phyloP scores from a whole-genome alignment of 164 flowering plant genomes.

The Tetrastigma voinierianum region DNA sequence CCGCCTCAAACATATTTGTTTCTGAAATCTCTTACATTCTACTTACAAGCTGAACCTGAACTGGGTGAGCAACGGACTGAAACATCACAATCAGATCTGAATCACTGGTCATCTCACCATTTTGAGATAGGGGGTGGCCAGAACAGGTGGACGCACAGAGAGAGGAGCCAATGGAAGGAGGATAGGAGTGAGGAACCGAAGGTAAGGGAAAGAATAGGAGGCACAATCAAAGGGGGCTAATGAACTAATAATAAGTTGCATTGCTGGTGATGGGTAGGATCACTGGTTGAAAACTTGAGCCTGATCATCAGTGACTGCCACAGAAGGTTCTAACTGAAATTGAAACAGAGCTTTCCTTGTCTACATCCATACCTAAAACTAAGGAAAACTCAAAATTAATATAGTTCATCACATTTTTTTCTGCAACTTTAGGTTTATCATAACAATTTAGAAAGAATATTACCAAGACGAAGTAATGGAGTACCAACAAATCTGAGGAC shows the following conservation, averaged over 20 bases:
- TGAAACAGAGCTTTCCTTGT: constrained; percentile 35
- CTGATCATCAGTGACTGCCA: constrained; percentile 10
- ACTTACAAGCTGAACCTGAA: constrained; percentile 20
- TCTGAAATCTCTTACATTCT: constrained; percentile 81
- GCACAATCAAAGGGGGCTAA: constrained; percentile 23
- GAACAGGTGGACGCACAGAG: constrained; percentile 51
- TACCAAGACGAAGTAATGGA: too few relatives aligned
- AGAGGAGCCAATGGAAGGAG: constrained; percentile 48
- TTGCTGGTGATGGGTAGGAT: constrained; percentile 14
- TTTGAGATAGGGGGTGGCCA: constrained; percentile 42
- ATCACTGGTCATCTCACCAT: constrained; percentile 53
- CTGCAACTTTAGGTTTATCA: neutral
- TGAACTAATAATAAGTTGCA: constrained; percentile 27
- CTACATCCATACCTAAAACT: constrained; percentile 37
- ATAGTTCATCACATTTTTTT: neutral
- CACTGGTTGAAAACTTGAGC: constrained; percentile 5
- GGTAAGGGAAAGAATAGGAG: constrained; percentile 56
- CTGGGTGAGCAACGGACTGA: constrained; percentile 16
- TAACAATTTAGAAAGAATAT: neutral
- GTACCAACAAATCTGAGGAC: too few relatives aligned
- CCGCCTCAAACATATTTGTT: constrained; percentile 57
- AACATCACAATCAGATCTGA: constrained; percentile 62
- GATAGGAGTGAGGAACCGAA: constrained; percentile 26
- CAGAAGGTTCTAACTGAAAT: constrained; percentile 25
- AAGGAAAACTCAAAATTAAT: neutral